phyloP scores from a whole-genome alignment of 1,139 yeast genomes.

The Yamadazyma epiphylla region DNA sequence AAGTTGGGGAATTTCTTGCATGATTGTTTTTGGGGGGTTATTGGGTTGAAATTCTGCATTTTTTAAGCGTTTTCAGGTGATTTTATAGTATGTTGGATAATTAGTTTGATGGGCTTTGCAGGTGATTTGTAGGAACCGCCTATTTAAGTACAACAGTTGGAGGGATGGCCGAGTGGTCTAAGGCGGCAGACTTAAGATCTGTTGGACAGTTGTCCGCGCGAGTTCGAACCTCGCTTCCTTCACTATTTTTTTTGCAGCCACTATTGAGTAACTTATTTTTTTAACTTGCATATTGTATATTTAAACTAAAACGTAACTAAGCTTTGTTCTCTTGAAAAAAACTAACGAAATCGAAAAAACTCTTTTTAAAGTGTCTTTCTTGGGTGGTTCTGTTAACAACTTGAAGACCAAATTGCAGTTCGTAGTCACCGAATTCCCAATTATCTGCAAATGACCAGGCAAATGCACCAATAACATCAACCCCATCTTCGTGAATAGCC shows the following conservation, averaged over 20 bases:
- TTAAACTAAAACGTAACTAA: no score
- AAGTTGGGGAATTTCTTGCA: no score
- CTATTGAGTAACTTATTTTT: no score
- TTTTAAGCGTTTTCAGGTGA: no score
- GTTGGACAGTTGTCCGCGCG: slow-evolving; percentile 55
- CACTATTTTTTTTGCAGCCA: slow-evolving; percentile 47
- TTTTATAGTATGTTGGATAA: no score
- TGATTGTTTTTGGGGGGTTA: no score
- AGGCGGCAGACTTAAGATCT: slow-evolving; percentile 10
- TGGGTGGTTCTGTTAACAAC: slow-evolving; percentile 29
- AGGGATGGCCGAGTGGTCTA: slow-evolving; percentile 10
- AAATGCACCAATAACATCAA: slow-evolving; percentile 27
- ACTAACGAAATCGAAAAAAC: slow-evolving; percentile 22
- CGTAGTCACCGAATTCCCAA: slow-evolving; percentile 25
- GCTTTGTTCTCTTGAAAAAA: slow-evolving; percentile 16
- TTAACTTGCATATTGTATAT: no score
- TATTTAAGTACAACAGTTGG: no score
- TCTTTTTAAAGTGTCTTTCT: slow-evolving; percentile 27
- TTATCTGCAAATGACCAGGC: slow-evolving; percentile 35
- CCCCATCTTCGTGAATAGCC: slow-evolving; percentile 21
- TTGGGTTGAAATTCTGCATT: no score
- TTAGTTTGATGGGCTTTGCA: no score
- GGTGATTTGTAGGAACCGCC: no score
- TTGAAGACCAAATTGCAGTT: slow-evolving; percentile 29
- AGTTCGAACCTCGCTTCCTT: slow-evolving; percentile 82